Evolutionary conservation across 345 rosid species (phyloP).

Genomic region (Rhizophora mangle): DNA sequence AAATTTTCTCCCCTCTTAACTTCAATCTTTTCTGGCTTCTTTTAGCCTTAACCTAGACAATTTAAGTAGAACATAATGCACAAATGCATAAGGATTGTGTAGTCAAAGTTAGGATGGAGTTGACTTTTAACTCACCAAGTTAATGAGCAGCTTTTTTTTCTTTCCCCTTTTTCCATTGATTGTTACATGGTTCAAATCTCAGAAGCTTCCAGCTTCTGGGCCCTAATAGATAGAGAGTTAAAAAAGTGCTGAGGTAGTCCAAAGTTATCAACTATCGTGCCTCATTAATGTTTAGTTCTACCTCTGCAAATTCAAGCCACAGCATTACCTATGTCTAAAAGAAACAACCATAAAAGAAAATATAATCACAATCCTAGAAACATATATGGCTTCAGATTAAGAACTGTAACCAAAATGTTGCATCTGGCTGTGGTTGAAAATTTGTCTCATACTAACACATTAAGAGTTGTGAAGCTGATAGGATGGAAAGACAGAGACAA

Average conservation of each 20-base stretch:
- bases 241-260: not conserved
- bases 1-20: conserved; percentile 4
- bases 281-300: not conserved
- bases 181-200: not conserved
- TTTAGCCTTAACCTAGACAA: not conserved
- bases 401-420: not conserved
- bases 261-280: not conserved
- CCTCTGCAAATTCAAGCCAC: too few species aligned
- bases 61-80: not conserved
- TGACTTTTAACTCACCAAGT: not conserved
- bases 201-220: not conserved
- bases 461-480: conserved; percentile 57
- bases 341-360: too few species aligned
- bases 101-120: not conserved
- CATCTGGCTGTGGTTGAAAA: not conserved
- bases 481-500: conserved; percentile 95
- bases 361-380: too few species aligned
- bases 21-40: not conserved
- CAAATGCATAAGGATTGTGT: not conserved
- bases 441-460: conserved; percentile 21
- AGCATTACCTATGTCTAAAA: too few species aligned
- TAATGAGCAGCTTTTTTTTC: not conserved
- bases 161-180: not conserved
- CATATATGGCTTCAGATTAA: not conserved
- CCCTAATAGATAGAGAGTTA: not conserved